Evolutionary conservation across 768 basidiomycete species (phyloP).

Genomic region (Coprinopsis sp.): DNA sequence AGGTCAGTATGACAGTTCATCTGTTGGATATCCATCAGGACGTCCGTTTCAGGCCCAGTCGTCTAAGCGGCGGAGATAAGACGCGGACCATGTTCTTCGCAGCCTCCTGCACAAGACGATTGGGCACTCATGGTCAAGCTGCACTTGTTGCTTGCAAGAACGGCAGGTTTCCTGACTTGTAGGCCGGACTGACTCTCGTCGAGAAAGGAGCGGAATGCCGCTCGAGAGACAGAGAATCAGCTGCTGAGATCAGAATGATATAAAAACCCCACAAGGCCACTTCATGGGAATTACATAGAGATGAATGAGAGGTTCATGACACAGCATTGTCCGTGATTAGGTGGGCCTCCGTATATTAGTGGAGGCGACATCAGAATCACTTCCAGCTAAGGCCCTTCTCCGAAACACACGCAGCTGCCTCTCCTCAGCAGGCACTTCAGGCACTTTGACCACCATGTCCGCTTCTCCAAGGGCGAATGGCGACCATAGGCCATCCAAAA

Average conservation of each 20-base stretch:
- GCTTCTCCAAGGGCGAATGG: neutral
- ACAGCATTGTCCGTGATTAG: slow-evolving; percentile 7
- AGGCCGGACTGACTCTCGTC: too few species aligned
- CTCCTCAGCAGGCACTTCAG: neutral
- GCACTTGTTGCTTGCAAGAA: too few species aligned
- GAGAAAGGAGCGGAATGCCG: too few species aligned
- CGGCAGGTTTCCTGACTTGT: too few species aligned
- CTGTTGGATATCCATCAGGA: neutral
- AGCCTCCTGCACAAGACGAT: too few species aligned
- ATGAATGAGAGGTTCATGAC: slow-evolving; percentile 2
- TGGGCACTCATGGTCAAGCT: too few species aligned
- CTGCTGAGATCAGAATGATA: too few species aligned
- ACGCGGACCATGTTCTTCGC: too few species aligned
- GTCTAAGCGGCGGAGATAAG: neutral
- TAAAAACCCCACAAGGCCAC: slow-evolving; percentile 4
- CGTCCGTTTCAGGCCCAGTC: neutral
- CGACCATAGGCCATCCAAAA: slow-evolving; percentile 8
- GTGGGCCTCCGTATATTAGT: slow-evolving; percentile 2
- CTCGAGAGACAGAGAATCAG: too few species aligned
- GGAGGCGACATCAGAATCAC: slow-evolving; percentile 6
- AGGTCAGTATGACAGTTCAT: too few species aligned
- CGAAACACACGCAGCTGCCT: slow-evolving; percentile 10
- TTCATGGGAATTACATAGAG: slow-evolving; percentile 3
- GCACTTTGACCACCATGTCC: neutral
- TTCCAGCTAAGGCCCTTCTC: slow-evolving; percentile 10